A percentile compares a stretch with the other conserved stretches of the same genome.
Conservation (phyloP, 2,329 filamentous ascomycete genomes). For the Aspergillus pseudoglaucus region DNA sequence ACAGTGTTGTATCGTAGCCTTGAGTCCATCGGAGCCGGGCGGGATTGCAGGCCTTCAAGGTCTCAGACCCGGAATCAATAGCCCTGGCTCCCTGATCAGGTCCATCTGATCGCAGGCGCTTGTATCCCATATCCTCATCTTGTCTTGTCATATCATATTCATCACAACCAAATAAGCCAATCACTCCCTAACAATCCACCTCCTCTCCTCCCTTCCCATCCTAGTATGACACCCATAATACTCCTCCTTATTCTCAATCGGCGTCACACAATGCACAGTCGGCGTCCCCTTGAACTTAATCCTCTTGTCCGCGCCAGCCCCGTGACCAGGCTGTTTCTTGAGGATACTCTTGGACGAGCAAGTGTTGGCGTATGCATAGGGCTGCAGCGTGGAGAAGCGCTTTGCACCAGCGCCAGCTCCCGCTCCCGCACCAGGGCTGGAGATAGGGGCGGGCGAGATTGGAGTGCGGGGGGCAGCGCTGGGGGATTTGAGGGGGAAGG, state of each 20-base stretch:
- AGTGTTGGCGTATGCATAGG: slow-evolving; percentile 39
- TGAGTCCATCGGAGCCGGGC: slow-evolving; percentile 3
- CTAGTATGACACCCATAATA: slow-evolving; percentile 44
- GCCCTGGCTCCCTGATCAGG: background rate
- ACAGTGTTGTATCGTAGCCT: too few species aligned
- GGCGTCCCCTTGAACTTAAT: slow-evolving; percentile 41
- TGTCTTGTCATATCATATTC: background rate
- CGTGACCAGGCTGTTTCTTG: slow-evolving; percentile 33
- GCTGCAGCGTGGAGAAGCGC: slow-evolving; percentile 38
- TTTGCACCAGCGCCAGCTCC: slow-evolving; percentile 38
- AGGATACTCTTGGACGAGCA: slow-evolving; percentile 43
- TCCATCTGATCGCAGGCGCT: too few species aligned
- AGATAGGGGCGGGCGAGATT: slow-evolving; percentile 29
- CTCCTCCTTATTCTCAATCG: slow-evolving; percentile 43
- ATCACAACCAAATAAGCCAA: background rate
- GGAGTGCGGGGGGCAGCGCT: slow-evolving; percentile 36
- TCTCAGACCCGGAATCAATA: background rate
- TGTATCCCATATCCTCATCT: too few species aligned
- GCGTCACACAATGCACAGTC: slow-evolving; percentile 42
- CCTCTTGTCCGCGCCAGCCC: slow-evolving; percentile 24
- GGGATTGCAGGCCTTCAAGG: background rate
- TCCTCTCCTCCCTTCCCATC: slow-evolving; percentile 40
- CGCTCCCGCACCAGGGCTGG: slow-evolving; percentile 13
- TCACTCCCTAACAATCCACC: slow-evolving; percentile 38
- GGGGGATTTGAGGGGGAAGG: slow-evolving; percentile 40